Conservation (phyloP, 2,329 filamentous ascomycete species). For the Aspergillus spinulosporus region DNA sequence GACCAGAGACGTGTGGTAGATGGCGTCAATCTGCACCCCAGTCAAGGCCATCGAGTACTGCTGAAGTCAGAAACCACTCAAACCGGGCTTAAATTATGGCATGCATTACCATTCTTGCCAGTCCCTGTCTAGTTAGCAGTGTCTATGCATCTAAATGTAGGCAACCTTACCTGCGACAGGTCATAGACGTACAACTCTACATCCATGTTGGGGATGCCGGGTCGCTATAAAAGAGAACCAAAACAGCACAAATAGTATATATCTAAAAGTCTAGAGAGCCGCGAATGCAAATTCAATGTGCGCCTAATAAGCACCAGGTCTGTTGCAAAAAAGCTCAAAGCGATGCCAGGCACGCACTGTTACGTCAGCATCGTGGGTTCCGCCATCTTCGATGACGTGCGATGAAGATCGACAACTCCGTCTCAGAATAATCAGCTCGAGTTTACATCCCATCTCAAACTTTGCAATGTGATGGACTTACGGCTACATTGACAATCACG, state of each 20-base stretch:
- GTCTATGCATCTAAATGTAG: background rate
- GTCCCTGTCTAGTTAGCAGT: slow-evolving; percentile 46
- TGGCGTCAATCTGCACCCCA: slow-evolving; percentile 76
- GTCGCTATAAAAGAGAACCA: no score
- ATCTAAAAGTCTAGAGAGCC: background rate
- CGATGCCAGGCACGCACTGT: slow-evolving; percentile 13
- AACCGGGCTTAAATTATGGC: background rate
- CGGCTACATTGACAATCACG: background rate
- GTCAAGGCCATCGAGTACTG: slow-evolving; percentile 61
- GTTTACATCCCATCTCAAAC: background rate
- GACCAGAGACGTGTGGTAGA: slow-evolving; percentile 93
- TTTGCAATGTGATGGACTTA: slow-evolving; percentile 2
- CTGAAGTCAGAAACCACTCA: slow-evolving; percentile 18
- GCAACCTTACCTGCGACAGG: slow-evolving; percentile 58
- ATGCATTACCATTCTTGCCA: slow-evolving; percentile 52
- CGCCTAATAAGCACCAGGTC: background rate
- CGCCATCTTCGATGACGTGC: slow-evolving; percentile 15
- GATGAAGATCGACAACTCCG: background rate
- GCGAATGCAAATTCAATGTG: no score
- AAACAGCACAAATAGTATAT: background rate
- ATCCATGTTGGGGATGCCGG: slow-evolving; percentile 57
- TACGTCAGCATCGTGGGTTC: slow-evolving; percentile 31
- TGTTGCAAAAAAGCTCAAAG: slow-evolving; percentile 1
- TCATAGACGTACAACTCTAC: slow-evolving; percentile 78
- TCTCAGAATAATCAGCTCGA: no score